phyloP scores from a whole-genome alignment of 306 rosid genomes.

The Glycine soja region DNA sequence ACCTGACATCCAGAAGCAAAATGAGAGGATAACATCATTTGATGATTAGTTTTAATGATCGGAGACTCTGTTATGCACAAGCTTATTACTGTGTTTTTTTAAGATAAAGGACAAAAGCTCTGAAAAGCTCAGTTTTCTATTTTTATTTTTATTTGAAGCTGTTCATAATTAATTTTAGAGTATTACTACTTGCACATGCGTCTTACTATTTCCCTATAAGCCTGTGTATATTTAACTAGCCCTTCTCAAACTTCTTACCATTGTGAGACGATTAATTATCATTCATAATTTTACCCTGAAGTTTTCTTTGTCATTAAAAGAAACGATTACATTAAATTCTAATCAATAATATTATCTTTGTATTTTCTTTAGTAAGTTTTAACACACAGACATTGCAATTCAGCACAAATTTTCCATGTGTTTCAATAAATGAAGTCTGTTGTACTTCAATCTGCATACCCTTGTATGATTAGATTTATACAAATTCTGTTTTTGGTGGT shows the following conservation, averaged over 20 bases:
- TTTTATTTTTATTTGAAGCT: no score
- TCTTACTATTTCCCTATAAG: no score
- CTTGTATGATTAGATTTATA: background rate
- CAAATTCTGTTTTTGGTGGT: conserved; percentile 25
- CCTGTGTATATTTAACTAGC: no score
- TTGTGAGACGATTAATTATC: conserved; percentile 20
- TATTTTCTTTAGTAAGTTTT: conserved; percentile 2
- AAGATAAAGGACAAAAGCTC: conserved; percentile 30
- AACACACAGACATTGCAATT: background rate
- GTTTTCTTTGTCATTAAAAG: conserved; percentile 29
- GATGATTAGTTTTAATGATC: conserved; percentile 30
- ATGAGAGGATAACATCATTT: background rate
- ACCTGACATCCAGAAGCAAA: conserved; percentile 32
- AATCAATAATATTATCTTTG: background rate
- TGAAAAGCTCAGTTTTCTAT: background rate
- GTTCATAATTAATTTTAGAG: no score
- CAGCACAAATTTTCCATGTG: no score
- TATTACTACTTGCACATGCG: no score
- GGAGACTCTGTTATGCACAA: conserved; percentile 44
- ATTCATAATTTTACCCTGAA: conserved; percentile 11
- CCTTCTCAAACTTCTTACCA: background rate
- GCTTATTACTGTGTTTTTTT: conserved; percentile 21
- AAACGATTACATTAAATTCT: conserved; percentile 14
- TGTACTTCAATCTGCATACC: conserved; percentile 28
- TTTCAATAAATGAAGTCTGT: background rate